Evolutionary conservation across 768 basidiomycete genomes (phyloP).

Genomic region (Serendipita indica): DNA sequence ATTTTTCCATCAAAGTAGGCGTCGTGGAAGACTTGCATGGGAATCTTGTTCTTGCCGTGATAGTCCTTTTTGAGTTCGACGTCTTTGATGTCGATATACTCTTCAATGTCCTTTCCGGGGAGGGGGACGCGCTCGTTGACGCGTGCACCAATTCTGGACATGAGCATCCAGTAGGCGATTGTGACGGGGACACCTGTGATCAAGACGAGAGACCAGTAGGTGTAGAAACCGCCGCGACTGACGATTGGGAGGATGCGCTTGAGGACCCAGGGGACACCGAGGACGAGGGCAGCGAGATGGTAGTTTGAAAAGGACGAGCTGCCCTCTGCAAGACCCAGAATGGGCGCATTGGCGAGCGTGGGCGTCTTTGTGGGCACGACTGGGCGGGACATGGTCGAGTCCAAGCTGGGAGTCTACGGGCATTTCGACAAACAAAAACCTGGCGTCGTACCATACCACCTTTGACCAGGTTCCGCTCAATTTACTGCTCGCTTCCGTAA

Average conservation of each 20-base stretch:
- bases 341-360: conserved; percentile 73
- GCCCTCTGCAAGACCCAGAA: conserved; percentile 70
- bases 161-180: conserved; percentile 77
- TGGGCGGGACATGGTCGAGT: neutral
- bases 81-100: conserved; percentile 87
- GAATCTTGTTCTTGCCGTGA: conserved; percentile 77
- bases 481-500: too few relatives aligned
- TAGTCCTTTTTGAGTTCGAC: conserved; percentile 64
- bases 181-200: conserved; percentile 64
- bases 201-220: conserved; percentile 65
- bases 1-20: conserved; percentile 93
- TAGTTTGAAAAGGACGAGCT: conserved; percentile 70
- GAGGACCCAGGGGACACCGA: conserved; percentile 71
- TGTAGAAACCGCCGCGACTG: conserved; percentile 70
- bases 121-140: conserved; percentile 74
- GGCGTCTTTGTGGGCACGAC: conserved; percentile 40
- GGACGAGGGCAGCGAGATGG: conserved; percentile 60
- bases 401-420: too few relatives aligned
- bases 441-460: too few relatives aligned
- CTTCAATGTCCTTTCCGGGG: conserved; percentile 72
- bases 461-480: too few relatives aligned
- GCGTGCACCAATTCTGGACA: conserved; percentile 65
- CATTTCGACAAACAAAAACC: too few relatives aligned
- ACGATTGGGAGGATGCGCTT: conserved; percentile 73
- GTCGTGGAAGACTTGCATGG: conserved; percentile 96